Base-by-base conservation (phyloP, 2,329 filamentous ascomycete species). In the Alternaria sp. region DNA sequence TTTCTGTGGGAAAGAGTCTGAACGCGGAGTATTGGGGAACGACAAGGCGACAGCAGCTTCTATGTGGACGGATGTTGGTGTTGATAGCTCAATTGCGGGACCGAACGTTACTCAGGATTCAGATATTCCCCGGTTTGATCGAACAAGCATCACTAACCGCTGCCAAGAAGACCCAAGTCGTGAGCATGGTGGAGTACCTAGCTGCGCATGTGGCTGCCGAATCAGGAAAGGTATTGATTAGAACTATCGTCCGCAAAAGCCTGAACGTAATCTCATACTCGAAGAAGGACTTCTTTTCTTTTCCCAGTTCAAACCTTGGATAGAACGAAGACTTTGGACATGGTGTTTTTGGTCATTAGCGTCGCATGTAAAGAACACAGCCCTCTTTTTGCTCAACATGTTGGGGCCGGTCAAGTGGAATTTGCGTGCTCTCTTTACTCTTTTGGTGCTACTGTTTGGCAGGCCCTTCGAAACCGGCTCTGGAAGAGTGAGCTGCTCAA, bases 71-170 rank as follows among this genome's bases (percentile, higher is more conserved):
- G 29, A 14, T 21, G 23, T 14, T 33, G 21, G 9, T 34, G 28
- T 29, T 24, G 34, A 17, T 13, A 28, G 42, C 31, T 49, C 26
- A 23, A 17, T 11, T 6, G 36, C 23, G 36, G 52, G 44, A 40
- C 31, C 44, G 21, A 17, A 28, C 21, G 11, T n/a, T 24, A n/a
- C 28, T 40, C 36, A 37, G 10, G 37, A 29, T 31, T 17, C 29
- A 55, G 13, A 41, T 9, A 13, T 34, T n/a, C 29, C 21, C 49
- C 33, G n/a, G 14, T 24, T 52, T 31, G 24, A 17, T 23, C 41
- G 29, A 37, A 57, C 31, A 28, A 42, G 54, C n/a, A 44, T 14
- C 31, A 10, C 33, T 57, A 45, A 40, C 40, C 54, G 11, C 52
- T 26, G 52, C 53, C 36, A 50, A 55, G 53, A 55, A 41, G 10